Conservation (phyloP, 495 filamentous ascomycete genomes). For the Articulospora tetracladia region DNA sequence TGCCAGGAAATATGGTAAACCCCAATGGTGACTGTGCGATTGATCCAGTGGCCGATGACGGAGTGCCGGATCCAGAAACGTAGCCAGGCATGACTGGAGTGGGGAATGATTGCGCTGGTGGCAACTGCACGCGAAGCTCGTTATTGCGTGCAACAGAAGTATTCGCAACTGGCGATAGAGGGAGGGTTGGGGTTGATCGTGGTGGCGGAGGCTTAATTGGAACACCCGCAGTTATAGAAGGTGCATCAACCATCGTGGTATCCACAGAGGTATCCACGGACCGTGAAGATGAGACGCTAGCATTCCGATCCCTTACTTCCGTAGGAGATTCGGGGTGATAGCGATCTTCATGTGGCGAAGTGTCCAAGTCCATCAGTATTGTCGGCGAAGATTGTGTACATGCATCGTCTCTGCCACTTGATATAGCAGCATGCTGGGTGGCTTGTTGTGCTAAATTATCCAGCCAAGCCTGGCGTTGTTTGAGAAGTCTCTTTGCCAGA, state of each 20-base stretch:
- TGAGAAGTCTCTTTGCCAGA: conserved; percentile 43
- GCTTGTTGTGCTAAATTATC: neutral
- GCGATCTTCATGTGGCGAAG: conserved; percentile 6
- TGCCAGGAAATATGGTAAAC: conserved; percentile 27
- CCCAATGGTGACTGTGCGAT: conserved; percentile 51
- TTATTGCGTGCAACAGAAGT: conserved; percentile 15
- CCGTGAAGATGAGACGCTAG: conserved; percentile 19
- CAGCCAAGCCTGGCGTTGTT: conserved; percentile 35
- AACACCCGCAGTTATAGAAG: conserved; percentile 8
- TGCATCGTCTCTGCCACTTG: conserved; percentile 2
- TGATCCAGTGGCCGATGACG: conserved; percentile 38
- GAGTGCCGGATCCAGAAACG: conserved; percentile 29
- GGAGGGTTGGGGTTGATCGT: conserved; percentile 10
- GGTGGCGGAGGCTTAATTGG: conserved; percentile 27
- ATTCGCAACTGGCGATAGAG: neutral
- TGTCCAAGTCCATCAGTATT: conserved; percentile 20
- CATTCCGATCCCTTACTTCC: conserved; percentile 11
- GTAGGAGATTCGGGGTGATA: conserved; percentile 13
- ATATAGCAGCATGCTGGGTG: neutral
- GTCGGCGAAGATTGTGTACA: conserved; percentile 10
- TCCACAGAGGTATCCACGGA: conserved; percentile 19
- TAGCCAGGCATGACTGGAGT: conserved; percentile 23
- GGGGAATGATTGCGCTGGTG: conserved; percentile 38
- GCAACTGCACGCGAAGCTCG: conserved; percentile 49
- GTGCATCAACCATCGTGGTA: conserved; percentile 20